These are phyloP conservation scores for Boletus rubescentipes DNA, from an alignment of 768 basidiomycete genomes.

Conservation along the genomic window DNA sequence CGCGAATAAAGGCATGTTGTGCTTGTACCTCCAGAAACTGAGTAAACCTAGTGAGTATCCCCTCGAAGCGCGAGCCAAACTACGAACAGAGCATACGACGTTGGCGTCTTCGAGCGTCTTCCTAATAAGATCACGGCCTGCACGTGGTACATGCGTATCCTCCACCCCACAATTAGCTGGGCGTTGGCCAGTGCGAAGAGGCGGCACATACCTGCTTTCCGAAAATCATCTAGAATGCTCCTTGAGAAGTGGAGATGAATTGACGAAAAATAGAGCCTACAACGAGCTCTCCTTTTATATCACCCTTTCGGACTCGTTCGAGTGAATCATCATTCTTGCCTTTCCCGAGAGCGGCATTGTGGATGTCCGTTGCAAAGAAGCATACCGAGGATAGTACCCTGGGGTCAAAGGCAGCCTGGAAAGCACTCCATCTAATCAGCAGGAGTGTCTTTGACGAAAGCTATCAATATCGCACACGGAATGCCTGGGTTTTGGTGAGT, in stretches of 20 bases:
- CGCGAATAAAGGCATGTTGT: constrained; percentile 95
- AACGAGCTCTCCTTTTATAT: constrained; percentile 84
- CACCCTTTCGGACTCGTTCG: constrained; percentile 66
- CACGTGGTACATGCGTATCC: constrained; percentile 93
- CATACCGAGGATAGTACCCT: constrained; percentile 84
- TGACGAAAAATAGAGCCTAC: constrained; percentile 42
- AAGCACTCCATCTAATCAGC: background rate
- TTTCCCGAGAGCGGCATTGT: constrained; percentile 82
- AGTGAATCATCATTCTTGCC: constrained; percentile 85
- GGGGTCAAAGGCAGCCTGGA: constrained; percentile 82
- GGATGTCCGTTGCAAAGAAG: constrained; percentile 95
- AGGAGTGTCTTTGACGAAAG: background rate
- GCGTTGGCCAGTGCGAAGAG: background rate
- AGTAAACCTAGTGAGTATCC: constrained; percentile 4
- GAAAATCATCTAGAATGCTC: constrained; percentile 76
- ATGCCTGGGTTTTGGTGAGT: constrained; percentile 39
- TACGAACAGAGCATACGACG: constrained; percentile 64
- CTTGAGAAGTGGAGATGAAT: background rate
- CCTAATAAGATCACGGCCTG: constrained; percentile 83
- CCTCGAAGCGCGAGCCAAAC: background rate
- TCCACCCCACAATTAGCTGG: constrained; percentile 27
- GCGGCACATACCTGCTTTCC: constrained; percentile 72
- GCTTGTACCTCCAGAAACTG: constrained; percentile 96
- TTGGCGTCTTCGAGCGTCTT: constrained; percentile 79
- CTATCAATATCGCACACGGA: constrained; percentile 39